Evolutionary conservation across 345 rosid genomes (phyloP).

Genomic region (Cardamine chenopodiifolia): DNA sequence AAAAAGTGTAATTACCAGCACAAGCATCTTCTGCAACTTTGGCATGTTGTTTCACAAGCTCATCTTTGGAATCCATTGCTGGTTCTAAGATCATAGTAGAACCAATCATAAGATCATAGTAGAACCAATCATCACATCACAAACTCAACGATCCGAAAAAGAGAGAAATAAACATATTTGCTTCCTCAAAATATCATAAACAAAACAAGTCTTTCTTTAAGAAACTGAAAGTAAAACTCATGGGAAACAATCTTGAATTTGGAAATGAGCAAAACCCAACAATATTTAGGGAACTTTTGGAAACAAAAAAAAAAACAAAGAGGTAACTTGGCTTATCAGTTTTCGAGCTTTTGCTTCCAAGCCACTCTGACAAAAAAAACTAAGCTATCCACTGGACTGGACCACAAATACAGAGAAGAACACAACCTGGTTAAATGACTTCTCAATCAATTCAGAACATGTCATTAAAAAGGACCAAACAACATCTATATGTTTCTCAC

Average conservation of each 20-base stretch:
- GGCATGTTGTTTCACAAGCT: constrained; percentile 76
- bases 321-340: constrained; percentile 15
- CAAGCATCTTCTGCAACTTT: constrained; percentile 98
- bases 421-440: background rate
- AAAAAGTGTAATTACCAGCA: constrained; percentile 54
- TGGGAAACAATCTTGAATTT: background rate
- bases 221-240: background rate
- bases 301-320: background rate
- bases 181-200: constrained; percentile 1
- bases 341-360: background rate
- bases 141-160: constrained; percentile 45
- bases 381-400: background rate
- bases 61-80: constrained; percentile 85
- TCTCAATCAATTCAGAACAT: background rate
- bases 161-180: constrained; percentile 23
- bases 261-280: background rate
- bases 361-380: background rate
- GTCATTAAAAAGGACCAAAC: background rate
- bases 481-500: background rate
- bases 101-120: constrained; percentile 17
- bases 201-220: background rate
- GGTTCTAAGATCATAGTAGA: background rate
- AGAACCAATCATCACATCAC: constrained; percentile 41
- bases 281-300: background rate
- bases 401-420: background rate